Base-by-base conservation (phyloP, 371 early-diverging fungal genomes). In the Mortierella sp. region DNA sequence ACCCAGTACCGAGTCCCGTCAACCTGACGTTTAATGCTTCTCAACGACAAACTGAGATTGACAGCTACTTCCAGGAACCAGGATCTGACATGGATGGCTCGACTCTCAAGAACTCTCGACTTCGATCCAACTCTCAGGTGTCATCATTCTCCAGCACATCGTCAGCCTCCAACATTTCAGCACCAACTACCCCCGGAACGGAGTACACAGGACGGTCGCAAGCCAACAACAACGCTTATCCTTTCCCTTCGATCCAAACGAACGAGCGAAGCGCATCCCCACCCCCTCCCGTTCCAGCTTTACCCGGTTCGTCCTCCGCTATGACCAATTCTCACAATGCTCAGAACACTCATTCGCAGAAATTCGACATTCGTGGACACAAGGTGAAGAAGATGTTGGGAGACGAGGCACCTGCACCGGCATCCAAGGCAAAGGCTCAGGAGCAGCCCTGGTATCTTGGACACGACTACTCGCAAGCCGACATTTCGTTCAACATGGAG, bases 401-500 rank as follows among this genome's bases (percentile, higher is more conserved):
- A 10, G 84, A 79, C 26, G 84, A 83, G 53, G 84, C 79, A 13
- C 84, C 84, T 19, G 66, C 76, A 6, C 87, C 44, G 50, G 80
- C 65, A 50, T 78, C 68, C 58, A 78, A 79, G 50, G 44, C 31
- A 14, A 48, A 44, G 8, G 79, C 68, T 39, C 71, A 77, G 8
- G 84, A 78, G 40, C 74, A 77, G 67, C 89, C 92, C 1, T 93
- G 93, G 93, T 95, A 88, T 69, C 88, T 97, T n/a, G 90, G 91
- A 22, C 90, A 94, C 74, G 97, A 97, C 75, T 95, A 95, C 73
- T 81, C 87, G 4, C 90, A 89, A 31, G 87, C 90, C n/a, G 96
- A 96, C 29, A 90, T 97, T 67, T 87, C 93, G 9, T 92, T 96
- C 86, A 93, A 92, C 69, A 90, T 90, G 84, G 97, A 97, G 43